These are phyloP conservation scores for Colletotrichum salicis DNA, from an alignment of 2,329 filamentous ascomycete species.

Conservation along the genomic window DNA sequence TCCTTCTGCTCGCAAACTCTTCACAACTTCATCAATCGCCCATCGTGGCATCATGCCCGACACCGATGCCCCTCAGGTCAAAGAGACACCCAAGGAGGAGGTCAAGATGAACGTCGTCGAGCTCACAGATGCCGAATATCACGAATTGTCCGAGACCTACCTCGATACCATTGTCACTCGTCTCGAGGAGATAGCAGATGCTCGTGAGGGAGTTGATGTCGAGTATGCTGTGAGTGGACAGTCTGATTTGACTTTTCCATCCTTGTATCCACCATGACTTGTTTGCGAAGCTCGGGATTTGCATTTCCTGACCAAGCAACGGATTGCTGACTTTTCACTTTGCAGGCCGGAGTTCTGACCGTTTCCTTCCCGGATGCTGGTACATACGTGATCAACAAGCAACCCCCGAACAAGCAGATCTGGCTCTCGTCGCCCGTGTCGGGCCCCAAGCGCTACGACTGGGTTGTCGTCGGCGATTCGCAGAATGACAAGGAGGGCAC, in stretches of 20 bases:
- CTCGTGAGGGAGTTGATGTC: slow-evolving; percentile 80
- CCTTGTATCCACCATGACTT: neutral
- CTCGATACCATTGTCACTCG: slow-evolving; percentile 67
- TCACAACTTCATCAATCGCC: slow-evolving; percentile 44
- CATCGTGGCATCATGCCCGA: slow-evolving; percentile 69
- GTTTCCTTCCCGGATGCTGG: slow-evolving; percentile 76
- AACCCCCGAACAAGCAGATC: slow-evolving; percentile 96
- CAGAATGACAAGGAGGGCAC: slow-evolving; percentile 84
- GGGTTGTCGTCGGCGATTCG: slow-evolving; percentile 77
- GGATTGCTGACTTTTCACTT: neutral
- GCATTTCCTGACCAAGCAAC: slow-evolving; percentile 19
- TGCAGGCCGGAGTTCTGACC: slow-evolving; percentile 85
- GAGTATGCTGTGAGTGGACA: slow-evolving; percentile 80
- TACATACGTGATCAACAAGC: slow-evolving; percentile 97
- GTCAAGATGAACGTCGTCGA: slow-evolving; percentile 63
- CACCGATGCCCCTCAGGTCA: slow-evolving; percentile 61
- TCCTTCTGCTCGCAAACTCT: slow-evolving; percentile 38
- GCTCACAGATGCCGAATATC: slow-evolving; percentile 77
- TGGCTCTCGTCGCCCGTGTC: slow-evolving; percentile 94
- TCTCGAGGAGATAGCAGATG: slow-evolving; percentile 81
- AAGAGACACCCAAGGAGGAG: slow-evolving; percentile 53
- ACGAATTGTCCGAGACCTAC: slow-evolving; percentile 80
- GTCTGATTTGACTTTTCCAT: neutral
- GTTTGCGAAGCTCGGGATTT: slow-evolving; percentile 16
- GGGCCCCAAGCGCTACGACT: slow-evolving; percentile 95